Conservation (phyloP, 2,329 filamentous ascomycete genomes). For the Ophiostoma piceae region DNA sequence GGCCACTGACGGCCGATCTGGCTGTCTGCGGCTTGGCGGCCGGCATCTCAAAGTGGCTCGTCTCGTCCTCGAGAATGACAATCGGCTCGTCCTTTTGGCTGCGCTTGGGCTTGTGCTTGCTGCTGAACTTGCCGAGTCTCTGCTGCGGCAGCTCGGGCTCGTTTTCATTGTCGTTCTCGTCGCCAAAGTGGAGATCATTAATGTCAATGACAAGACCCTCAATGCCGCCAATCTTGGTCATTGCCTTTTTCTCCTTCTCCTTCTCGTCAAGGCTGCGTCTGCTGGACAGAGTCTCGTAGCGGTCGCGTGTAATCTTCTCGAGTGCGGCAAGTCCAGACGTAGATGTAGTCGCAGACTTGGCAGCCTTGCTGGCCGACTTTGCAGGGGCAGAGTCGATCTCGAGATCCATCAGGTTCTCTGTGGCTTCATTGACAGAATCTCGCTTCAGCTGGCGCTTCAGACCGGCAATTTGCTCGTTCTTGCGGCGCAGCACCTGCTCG, state of each 20-base stretch:
- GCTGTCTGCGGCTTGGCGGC: neutral
- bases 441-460: slow-evolving; percentile 32
- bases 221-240: neutral
- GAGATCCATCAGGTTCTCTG: neutral
- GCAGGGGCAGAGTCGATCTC: neutral
- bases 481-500: slow-evolving; percentile 50
- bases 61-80: slow-evolving; percentile 21
- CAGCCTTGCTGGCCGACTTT: neutral
- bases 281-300: slow-evolving; percentile 23
- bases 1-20: neutral
- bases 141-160: slow-evolving; percentile 23
- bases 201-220: slow-evolving; percentile 22
- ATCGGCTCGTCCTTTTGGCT: slow-evolving; percentile 9
- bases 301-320: slow-evolving; percentile 11
- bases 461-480: slow-evolving; percentile 52
- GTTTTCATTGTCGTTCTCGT: no score
- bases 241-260: neutral
- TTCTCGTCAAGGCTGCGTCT: neutral
- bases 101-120: neutral
- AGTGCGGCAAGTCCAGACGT: neutral
- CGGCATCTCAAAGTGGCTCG: slow-evolving; percentile 19
- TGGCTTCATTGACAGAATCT: neutral
- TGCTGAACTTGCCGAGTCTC: neutral
- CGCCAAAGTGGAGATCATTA: slow-evolving; percentile 12
- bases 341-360: neutral